Conservation (phyloP, 2,329 filamentous ascomycete genomes). For the Boeremia lycopersici region DNA sequence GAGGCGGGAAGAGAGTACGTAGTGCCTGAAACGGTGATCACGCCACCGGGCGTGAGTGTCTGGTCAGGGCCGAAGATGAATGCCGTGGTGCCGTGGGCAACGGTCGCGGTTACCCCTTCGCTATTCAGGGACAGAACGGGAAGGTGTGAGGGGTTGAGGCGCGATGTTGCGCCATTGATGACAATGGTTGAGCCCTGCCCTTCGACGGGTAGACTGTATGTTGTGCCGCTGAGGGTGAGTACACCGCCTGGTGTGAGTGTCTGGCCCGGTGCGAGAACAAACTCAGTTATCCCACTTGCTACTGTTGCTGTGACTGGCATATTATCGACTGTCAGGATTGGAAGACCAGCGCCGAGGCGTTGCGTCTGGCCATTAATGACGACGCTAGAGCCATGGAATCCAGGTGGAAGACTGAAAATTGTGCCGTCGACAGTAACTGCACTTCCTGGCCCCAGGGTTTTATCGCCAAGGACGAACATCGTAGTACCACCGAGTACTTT, state of each 20-base stretch:
- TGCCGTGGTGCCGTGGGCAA: constrained; percentile 30
- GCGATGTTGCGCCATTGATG: constrained; percentile 36
- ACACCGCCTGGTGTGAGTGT: constrained; percentile 29
- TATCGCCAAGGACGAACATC: constrained; percentile 24
- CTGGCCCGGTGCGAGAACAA: constrained; percentile 24
- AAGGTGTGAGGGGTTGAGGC: constrained; percentile 18
- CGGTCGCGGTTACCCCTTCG: constrained; percentile 19
- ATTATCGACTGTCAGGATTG: constrained; percentile 17
- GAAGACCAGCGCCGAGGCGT: constrained; percentile 20
- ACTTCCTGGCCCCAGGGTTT: constrained; percentile 29
- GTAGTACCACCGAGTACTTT: constrained; percentile 35
- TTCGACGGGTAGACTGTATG: constrained; percentile 27
- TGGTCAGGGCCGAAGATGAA: constrained; percentile 30
- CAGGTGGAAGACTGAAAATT: constrained; percentile 29
- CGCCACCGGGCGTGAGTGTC: constrained; percentile 37
- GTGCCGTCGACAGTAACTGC: constrained; percentile 34
- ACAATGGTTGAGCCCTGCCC: constrained; percentile 30
- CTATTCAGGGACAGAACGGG: constrained; percentile 22
- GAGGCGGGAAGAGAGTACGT: constrained; percentile 33
- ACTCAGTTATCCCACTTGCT: constrained; percentile 24
- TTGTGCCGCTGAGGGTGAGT: constrained; percentile 26
- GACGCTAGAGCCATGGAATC: constrained; percentile 23
- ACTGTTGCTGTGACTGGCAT: constrained; percentile 13
- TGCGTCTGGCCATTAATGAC: constrained; percentile 33
- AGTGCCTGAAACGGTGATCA: constrained; percentile 36